Evolutionary conservation across 2,329 filamentous ascomycete species (phyloP), one percentile per base, ranked within the genome.

Genomic region (Fusarium fujikuroi): DNA sequence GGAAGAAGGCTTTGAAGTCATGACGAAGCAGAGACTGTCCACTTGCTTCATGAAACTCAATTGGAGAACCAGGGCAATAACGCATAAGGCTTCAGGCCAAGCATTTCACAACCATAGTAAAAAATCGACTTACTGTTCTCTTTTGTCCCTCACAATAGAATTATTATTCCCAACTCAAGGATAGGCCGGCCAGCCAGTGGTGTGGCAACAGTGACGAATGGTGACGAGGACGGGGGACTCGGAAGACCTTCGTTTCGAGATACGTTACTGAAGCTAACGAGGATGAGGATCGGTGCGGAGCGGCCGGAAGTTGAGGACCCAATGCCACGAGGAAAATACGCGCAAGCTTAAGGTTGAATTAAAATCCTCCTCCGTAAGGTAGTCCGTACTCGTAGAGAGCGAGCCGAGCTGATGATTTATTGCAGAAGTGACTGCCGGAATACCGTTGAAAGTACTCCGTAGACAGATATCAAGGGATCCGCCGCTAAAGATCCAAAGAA

Each of bases 121-220:
- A 47, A 44, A 54, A 43, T 34, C 30, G 30, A 72, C 66, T 69
- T 72, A 74, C 67, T 50, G 42, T 28, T 40, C 58, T 49, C 54
- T 42, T 47, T 28, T 47, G 40, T 76, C 47, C 56, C 46, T 58
- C 50, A 47, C 42, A 53, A 71, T 44, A 67, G 46, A 62, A 70
- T 56, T 67, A 63, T 61, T 66, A 63, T 61, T 66, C 58, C 46
- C 43, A 70, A 62, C 56, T 54, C 64, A 58, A 66, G 37, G 65
- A 49, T 43, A 72, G 60, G 46, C 66, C 70, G 56, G 46, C 65
- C 66, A 50, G 46, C 69, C 66, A 76, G 74, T 76, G 72, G 75
- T 69, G 72, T 69, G 53, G 50, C 58, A 60, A 44, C 65, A 72
- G 75, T 77, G 74, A 77, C 65, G 76, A 70, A 70, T 70, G 56